A percentile compares a stretch with the other conserved stretches of the same genome.
Evolutionary conservation across 176 grass and related monocot genomes (phyloP).

Genomic region (Bonia amplexicaulis): DNA sequence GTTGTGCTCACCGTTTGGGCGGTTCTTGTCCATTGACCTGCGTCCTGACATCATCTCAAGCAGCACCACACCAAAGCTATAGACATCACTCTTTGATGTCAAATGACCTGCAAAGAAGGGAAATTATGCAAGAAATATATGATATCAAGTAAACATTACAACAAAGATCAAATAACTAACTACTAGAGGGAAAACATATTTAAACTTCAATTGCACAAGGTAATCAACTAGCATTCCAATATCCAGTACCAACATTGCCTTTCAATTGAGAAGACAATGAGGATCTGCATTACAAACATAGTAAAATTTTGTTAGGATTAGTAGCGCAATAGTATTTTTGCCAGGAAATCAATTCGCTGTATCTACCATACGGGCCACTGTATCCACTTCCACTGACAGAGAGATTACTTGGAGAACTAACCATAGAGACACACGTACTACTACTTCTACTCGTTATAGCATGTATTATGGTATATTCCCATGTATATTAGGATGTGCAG

Average conservation of each 20-base stretch:
- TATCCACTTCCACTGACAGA: not conserved
- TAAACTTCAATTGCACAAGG: not conserved
- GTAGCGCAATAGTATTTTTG: not conserved
- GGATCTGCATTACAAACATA: not conserved
- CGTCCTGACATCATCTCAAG: slow-evolving; percentile 89
- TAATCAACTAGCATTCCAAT: not conserved
- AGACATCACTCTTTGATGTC: slow-evolving; percentile 89
- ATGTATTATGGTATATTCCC: not conserved
- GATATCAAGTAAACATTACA: not conserved
- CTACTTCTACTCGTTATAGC: not conserved
- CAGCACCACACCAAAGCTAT: slow-evolving; percentile 73
- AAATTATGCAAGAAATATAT: not conserved
- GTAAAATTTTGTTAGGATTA: not conserved
- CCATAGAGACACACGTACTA: not conserved
- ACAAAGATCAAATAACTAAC: not conserved
- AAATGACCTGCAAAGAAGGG: slow-evolving; percentile 53
- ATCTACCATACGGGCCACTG: not conserved
- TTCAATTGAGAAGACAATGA: not conserved
- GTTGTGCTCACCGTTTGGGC: slow-evolving; percentile 77
- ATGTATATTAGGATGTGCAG: not conserved
- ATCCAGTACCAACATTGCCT: not conserved
- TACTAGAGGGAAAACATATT: not conserved
- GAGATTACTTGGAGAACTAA: not conserved
- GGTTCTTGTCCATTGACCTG: slow-evolving; percentile 80
- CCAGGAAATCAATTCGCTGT: not conserved